These are phyloP conservation scores for Skeletonema tropicum DNA, from an alignment of 108 stramenopile genomes.

Conservation along the genomic window DNA sequence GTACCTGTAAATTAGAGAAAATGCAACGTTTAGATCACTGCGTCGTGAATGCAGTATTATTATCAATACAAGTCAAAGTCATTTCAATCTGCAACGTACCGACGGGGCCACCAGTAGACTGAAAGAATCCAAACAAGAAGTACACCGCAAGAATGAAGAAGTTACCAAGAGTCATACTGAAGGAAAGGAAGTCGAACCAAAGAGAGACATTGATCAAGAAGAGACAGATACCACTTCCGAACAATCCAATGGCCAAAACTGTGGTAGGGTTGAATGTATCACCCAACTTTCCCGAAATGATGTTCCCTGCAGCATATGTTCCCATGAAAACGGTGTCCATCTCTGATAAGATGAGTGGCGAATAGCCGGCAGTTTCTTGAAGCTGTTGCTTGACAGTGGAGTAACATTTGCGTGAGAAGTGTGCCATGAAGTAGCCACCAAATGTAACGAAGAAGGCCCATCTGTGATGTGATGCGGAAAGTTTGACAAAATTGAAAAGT, in stretches of 20 bases:
- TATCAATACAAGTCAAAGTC: not conserved
- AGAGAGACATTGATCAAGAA: constrained; percentile 84
- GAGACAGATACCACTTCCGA: constrained; percentile 89
- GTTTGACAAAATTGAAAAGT: constrained; percentile 8
- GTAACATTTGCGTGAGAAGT: constrained; percentile 96
- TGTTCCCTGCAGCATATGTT: constrained; percentile 93
- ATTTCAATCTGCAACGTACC: constrained; percentile 27
- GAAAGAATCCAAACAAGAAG: constrained; percentile 95
- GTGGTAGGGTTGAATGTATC: constrained; percentile 93
- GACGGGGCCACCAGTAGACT: constrained; percentile 93
- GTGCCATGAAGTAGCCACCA: constrained; percentile 95
- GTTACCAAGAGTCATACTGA: constrained; percentile 67
- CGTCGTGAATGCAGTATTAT: not conserved
- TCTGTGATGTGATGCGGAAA: constrained; percentile 34
- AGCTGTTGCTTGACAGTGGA: constrained; percentile 94
- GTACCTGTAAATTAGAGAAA: constrained; percentile 64
- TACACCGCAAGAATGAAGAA: constrained; percentile 83
- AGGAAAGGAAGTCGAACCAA: constrained; percentile 78
- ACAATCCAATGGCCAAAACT: constrained; percentile 90
- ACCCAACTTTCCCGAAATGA: constrained; percentile 93
- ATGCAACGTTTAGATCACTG: constrained; percentile 18
- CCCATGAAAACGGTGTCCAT: constrained; percentile 98
- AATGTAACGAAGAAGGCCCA: constrained; percentile 95
- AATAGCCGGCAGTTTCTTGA: constrained; percentile 73
- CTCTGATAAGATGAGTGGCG: constrained; percentile 71